Conservation (phyloP, 306 rosid species). For the Phaseolus lunatus region DNA sequence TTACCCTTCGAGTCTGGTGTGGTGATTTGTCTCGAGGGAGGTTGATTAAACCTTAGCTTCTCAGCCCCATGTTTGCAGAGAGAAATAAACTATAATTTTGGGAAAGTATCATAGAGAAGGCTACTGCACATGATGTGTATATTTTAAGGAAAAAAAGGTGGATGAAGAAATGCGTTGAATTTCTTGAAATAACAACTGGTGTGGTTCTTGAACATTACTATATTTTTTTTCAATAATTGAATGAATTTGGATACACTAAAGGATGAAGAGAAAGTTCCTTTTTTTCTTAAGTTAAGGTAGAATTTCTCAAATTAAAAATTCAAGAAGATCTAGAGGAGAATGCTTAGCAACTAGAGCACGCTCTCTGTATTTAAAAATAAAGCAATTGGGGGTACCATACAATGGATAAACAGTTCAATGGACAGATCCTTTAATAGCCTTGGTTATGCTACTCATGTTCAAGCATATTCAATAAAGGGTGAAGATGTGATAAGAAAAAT, state of each 20-base stretch:
- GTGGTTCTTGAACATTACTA: background rate
- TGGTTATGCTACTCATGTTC: background rate
- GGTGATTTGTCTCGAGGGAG: background rate
- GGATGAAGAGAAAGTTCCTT: too few relatives aligned
- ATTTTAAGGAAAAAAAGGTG: background rate
- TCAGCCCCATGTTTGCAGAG: background rate
- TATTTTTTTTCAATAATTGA: background rate
- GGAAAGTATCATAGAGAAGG: background rate
- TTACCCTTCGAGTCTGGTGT: too few relatives aligned
- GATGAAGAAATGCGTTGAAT: background rate
- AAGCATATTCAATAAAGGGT: background rate
- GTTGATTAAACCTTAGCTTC: background rate
- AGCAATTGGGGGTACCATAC: background rate
- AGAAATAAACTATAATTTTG: background rate
- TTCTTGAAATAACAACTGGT: constrained; percentile 20
- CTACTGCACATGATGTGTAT: background rate
- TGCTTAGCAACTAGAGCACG: background rate
- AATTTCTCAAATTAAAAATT: too few relatives aligned
- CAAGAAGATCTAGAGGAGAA: too few relatives aligned
- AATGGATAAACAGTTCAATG: background rate
- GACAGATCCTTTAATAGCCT: background rate
- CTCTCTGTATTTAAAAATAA: background rate
- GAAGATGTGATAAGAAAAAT: background rate
- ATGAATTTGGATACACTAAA: background rate
- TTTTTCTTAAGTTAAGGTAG: background rate